These are phyloP conservation scores for Jaapia argillacea DNA, from an alignment of 768 basidiomycete species.

Conservation along the genomic window DNA sequence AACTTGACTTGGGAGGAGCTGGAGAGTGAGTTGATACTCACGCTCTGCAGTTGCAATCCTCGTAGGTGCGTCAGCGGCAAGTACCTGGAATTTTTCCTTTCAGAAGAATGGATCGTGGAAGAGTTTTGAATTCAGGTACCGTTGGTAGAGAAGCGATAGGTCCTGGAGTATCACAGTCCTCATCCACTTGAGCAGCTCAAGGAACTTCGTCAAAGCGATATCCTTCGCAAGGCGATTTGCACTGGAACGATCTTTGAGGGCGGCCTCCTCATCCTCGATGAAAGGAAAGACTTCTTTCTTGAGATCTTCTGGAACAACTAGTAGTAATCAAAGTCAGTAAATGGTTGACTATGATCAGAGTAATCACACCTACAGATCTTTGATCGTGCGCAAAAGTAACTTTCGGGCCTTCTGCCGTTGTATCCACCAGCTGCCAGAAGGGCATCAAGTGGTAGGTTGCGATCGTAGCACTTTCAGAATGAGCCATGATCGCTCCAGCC, in stretches of 20 bases:
- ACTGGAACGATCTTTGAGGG: slow-evolving; percentile 2
- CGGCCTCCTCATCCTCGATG: slow-evolving; percentile 13
- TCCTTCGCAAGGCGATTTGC: slow-evolving; percentile 10
- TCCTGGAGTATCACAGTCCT: slow-evolving; percentile 24
- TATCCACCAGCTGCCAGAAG: slow-evolving; percentile 23
- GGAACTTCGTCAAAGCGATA: slow-evolving; percentile 19
- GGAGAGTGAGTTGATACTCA: too few species aligned
- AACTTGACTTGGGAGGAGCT: too few species aligned
- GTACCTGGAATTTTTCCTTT: too few species aligned
- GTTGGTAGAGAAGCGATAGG: slow-evolving; percentile 17
- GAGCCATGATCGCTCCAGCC: slow-evolving; percentile 19
- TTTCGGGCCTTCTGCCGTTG: slow-evolving; percentile 15
- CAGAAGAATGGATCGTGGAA: too few species aligned
- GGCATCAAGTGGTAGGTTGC: slow-evolving; percentile 16
- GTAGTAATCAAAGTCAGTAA: background rate
- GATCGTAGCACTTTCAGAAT: slow-evolving; percentile 19
- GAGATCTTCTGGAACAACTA: slow-evolving; percentile 16
- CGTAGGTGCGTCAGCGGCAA: too few species aligned
- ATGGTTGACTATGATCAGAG: background rate
- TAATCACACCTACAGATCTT: slow-evolving; percentile 12
- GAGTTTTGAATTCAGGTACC: slow-evolving; percentile 13
- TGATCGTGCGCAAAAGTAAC: slow-evolving; percentile 17
- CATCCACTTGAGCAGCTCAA: slow-evolving; percentile 15
- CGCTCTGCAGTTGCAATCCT: too few species aligned
- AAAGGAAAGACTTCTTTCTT: slow-evolving; percentile 15